Percentiles rank a stretch among this genome's conserved stretches.
phyloP scores from a whole-genome alignment of 768 basidiomycete species.

The Hygrocybe coccinea region DNA sequence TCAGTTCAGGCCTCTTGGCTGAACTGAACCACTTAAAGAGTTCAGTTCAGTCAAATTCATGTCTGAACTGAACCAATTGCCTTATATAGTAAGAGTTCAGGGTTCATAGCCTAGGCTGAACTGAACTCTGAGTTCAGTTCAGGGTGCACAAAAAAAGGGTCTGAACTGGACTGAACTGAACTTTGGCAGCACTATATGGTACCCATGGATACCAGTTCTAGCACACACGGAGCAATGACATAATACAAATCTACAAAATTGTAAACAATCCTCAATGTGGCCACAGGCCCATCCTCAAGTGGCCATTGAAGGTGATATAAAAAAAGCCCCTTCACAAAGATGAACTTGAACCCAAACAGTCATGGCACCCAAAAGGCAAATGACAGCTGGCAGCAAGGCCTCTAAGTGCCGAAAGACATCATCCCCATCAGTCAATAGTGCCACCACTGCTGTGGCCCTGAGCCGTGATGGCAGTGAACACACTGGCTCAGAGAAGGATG shows the following conservation, averaged over 20 bases:
- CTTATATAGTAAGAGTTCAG: no score
- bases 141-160: no score
- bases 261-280: not conserved
- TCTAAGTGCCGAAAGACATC: not conserved
- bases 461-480: not conserved
- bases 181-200: no score
- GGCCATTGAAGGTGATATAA: not conserved
- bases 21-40: no score
- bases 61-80: no score
- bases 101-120: no score
- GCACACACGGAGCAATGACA: not conserved
- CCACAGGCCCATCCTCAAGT: not conserved
- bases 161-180: no score
- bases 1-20: no score
- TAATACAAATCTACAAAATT: not conserved
- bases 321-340: no score
- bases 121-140: no score
- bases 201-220: not conserved
- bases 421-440: not conserved
- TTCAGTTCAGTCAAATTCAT: no score
- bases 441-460: not conserved
- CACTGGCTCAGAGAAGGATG: not conserved
- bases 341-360: not conserved
- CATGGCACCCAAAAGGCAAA: not conserved
- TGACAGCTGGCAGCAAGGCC: not conserved